Evolutionary conservation across 2,329 filamentous ascomycete species (phyloP).

Genomic region (Talaromyces sp.): DNA sequence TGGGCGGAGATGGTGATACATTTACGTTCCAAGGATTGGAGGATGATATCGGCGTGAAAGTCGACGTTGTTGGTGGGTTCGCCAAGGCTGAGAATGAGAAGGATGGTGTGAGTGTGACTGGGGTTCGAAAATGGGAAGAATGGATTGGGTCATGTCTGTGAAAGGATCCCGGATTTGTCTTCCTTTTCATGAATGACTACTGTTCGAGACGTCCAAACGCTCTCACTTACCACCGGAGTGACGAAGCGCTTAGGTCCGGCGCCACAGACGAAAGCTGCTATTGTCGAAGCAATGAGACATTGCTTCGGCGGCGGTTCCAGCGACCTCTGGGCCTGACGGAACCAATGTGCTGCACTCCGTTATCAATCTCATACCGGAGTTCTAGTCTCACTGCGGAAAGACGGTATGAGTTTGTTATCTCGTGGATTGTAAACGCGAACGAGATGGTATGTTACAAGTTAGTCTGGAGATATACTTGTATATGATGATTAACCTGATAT

Average conservation of each 20-base stretch:
- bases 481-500: not conserved
- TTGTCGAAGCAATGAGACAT: not conserved
- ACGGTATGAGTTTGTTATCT: not conserved
- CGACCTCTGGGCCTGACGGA: not conserved
- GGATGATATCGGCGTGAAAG: constrained; percentile 68
- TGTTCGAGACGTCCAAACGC: too few species aligned
- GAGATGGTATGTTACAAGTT: not conserved
- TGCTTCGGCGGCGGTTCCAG: not conserved
- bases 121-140: constrained; percentile 78
- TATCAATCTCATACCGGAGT: not conserved
- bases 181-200: not conserved
- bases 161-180: constrained; percentile 13
- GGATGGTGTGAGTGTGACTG: constrained; percentile 52
- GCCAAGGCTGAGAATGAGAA: constrained; percentile 52
- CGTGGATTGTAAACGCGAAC: not conserved
- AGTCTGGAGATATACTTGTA: not conserved
- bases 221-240: not conserved
- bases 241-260: not conserved
- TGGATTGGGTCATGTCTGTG: constrained; percentile 79
- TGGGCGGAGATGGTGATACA: constrained; percentile 72
- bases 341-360: not conserved
- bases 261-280: not conserved
- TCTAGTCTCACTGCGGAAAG: not conserved
- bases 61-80: constrained; percentile 68
- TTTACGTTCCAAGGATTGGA: constrained; percentile 80